Evolutionary conservation across 2,329 filamentous ascomycete species (phyloP).

Genomic region (Cryphonectria japonica): DNA sequence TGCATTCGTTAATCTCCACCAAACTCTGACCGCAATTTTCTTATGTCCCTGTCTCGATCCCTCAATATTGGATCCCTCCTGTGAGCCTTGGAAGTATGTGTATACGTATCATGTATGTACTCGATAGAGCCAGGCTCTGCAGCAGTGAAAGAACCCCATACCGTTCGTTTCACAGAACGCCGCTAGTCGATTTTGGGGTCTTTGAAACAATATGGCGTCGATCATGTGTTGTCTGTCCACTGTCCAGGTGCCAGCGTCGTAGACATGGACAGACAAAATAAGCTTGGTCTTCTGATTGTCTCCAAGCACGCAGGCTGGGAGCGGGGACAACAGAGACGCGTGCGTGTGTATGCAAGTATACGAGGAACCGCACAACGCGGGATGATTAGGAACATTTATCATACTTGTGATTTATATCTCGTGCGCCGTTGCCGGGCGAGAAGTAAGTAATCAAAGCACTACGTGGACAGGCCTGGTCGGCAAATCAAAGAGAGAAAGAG

Average conservation of each 20-base stretch:
- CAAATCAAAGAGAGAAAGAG: neutral
- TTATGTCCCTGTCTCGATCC: neutral
- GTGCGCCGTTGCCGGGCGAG: neutral
- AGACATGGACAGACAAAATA: neutral
- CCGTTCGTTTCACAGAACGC: neutral
- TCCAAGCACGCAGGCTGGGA: neutral
- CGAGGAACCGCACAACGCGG: neutral
- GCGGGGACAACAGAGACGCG: no score
- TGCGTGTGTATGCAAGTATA: neutral
- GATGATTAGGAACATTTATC: no score
- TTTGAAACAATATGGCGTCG: conserved; percentile 5
- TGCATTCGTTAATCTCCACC: neutral
- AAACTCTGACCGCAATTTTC: neutral
- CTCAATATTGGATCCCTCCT: neutral
- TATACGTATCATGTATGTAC: neutral
- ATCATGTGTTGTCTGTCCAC: conserved; percentile 16
- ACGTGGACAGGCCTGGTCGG: neutral
- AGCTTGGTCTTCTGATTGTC: neutral
- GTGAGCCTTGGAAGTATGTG: neutral
- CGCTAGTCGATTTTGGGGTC: no score
- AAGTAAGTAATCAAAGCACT: neutral
- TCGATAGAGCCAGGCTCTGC: no score
- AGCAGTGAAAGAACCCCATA: neutral
- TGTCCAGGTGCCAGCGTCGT: neutral
- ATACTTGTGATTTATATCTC: neutral